These are phyloP conservation scores for Myriangium duriaei DNA, from an alignment of 2,329 filamentous ascomycete genomes.

Conservation along the genomic window DNA sequence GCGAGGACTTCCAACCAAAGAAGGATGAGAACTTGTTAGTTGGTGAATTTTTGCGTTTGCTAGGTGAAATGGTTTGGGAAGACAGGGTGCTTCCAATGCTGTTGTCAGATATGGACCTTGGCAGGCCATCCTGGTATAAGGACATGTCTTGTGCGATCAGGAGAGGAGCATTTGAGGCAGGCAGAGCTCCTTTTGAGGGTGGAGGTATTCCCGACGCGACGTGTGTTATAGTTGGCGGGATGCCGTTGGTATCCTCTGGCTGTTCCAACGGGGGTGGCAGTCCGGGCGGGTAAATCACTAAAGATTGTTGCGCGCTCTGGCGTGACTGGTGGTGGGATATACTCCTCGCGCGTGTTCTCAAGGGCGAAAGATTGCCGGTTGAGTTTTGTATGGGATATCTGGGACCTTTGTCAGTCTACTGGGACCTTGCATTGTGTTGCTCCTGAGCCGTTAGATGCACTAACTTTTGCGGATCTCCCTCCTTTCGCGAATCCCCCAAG, in stretches of 20 bases:
- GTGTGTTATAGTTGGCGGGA: slow-evolving; percentile 7
- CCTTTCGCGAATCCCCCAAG: slow-evolving; percentile 18
- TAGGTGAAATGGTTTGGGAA: slow-evolving; percentile 11
- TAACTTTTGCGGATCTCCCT: slow-evolving; percentile 9
- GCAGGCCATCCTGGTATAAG: slow-evolving; percentile 22
- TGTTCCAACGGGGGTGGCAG: slow-evolving; percentile 12
- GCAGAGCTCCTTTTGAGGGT: slow-evolving; percentile 9
- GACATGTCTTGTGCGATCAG: slow-evolving; percentile 21
- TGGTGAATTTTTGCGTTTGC: slow-evolving; percentile 31
- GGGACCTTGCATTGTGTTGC: slow-evolving; percentile 7
- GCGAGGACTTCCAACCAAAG: slow-evolving; percentile 51
- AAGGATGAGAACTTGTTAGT: slow-evolving; percentile 47
- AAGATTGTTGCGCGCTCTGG: slow-evolving; percentile 5
- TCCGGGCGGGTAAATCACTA: slow-evolving; percentile 5
- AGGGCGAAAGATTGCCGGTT: not conserved
- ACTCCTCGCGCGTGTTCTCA: slow-evolving; percentile 1
- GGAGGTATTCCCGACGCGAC: slow-evolving; percentile 11
- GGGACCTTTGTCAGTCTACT: not conserved
- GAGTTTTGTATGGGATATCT: not conserved
- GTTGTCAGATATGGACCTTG: slow-evolving; percentile 23
- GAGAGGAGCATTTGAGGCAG: slow-evolving; percentile 15
- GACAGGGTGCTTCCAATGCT: slow-evolving; percentile 14
- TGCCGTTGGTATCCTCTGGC: slow-evolving; percentile 11
- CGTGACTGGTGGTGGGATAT: not conserved
- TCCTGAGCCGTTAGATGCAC: slow-evolving; percentile 9